These are phyloP conservation scores for Pneumocystis jirovecii DNA, from an alignment of 1,139 yeast genomes.

Conservation along the genomic window DNA sequence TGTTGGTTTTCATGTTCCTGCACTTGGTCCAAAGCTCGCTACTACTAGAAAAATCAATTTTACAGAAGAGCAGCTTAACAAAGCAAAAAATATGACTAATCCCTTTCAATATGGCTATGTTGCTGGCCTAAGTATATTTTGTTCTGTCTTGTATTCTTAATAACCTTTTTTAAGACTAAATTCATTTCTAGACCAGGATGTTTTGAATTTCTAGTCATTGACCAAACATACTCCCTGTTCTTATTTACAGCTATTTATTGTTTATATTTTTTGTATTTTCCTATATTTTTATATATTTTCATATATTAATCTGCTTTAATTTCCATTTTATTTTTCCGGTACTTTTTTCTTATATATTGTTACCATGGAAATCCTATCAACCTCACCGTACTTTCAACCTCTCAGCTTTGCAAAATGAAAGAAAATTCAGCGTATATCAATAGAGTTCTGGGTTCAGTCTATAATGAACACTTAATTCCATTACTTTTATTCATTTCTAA, in stretches of 20 bases:
- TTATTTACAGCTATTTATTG: neutral
- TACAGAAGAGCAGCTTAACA: constrained; percentile 22
- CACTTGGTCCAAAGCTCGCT: constrained; percentile 36
- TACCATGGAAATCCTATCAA: neutral
- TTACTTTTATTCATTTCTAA: neutral
- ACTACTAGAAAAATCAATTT: constrained; percentile 17
- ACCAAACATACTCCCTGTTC: too few species aligned
- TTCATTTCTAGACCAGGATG: neutral
- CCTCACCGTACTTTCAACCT: neutral
- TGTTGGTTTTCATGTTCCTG: constrained; percentile 30
- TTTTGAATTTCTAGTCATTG: too few species aligned
- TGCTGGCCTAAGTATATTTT: constrained; percentile 38
- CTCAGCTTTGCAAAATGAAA: neutral
- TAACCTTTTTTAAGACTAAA: constrained; percentile 22
- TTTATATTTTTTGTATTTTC: neutral
- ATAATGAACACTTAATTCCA: neutral
- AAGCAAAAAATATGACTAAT: constrained; percentile 35
- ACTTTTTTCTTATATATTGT: neutral
- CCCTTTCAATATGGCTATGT: constrained; percentile 44
- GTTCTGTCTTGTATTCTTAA: constrained; percentile 38
- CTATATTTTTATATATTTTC: neutral
- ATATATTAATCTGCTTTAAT: neutral
- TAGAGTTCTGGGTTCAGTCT: neutral
- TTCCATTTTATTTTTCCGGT: too few species aligned
- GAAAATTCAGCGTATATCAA: neutral